phyloP scores from a whole-genome alignment of 1,284 basidiomycete genomes.

The Gomphus bonarii region DNA sequence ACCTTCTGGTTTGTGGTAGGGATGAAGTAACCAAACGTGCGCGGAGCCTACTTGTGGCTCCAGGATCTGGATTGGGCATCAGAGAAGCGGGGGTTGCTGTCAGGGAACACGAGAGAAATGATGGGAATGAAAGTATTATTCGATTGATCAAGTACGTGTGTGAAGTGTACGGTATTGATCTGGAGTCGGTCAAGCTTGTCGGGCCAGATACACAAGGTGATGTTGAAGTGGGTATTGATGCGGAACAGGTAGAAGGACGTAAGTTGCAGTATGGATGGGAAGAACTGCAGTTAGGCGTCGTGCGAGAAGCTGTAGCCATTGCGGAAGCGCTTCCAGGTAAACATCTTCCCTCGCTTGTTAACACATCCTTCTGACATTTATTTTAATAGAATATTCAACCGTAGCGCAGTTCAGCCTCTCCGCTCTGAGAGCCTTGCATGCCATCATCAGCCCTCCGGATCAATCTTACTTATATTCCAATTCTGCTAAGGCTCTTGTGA shows the following conservation, averaged over 20 bases:
- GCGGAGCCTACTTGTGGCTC: constrained; percentile 6
- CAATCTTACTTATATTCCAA: constrained; percentile 72
- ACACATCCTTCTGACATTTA: constrained; percentile 18
- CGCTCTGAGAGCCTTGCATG: constrained; percentile 59
- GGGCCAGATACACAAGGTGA: constrained; percentile 21
- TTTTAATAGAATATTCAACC: constrained; percentile 51
- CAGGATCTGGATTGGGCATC: constrained; percentile 32
- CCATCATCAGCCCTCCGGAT: constrained; percentile 57
- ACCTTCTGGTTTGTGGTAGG: constrained; percentile 69
- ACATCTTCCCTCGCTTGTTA: constrained; percentile 12
- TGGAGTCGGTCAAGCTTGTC: constrained; percentile 51
- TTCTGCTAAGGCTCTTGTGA: constrained; percentile 56
- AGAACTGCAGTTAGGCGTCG: constrained; percentile 82
- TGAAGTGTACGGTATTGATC: constrained; percentile 67
- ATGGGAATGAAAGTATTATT: constrained; percentile 74
- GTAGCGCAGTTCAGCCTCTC: constrained; percentile 74
- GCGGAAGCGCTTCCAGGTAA: constrained; percentile 87
- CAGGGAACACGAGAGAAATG: constrained; percentile 57
- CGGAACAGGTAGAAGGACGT: constrained; percentile 16
- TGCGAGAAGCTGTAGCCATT: constrained; percentile 84
- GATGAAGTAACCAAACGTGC: constrained; percentile 25
- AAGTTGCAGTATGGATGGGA: constrained; percentile 73
- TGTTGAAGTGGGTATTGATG: constrained; percentile 15
- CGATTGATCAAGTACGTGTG: constrained; percentile 64
- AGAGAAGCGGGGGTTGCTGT: constrained; percentile 48